A percentile compares a stretch with the other conserved stretches of the same genome.
phyloP scores from a whole-genome alignment of 257 asterid genomes.

The Plantago ovata region DNA sequence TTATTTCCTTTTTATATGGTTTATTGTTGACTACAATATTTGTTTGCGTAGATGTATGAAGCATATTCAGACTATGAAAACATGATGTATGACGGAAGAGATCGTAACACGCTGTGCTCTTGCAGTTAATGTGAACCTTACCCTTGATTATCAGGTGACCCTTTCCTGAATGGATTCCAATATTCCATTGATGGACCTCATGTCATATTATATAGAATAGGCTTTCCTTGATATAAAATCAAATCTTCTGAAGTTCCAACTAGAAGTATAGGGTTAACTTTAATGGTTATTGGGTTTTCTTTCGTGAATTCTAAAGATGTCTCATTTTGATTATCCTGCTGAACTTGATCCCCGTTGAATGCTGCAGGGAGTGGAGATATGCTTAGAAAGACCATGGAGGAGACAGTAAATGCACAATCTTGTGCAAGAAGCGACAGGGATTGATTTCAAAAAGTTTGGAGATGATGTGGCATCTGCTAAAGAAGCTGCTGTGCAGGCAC shows the following conservation, averaged over 20 bases:
- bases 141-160: conserved; percentile 82
- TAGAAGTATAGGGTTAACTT: neutral
- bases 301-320: conserved; percentile 10
- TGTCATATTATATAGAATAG: neutral
- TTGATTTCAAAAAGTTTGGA: conserved; percentile 60
- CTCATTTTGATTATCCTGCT: neutral
- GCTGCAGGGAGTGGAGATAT: conserved; percentile 71
- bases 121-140: conserved; percentile 78
- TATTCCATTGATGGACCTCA: conserved; percentile 5
- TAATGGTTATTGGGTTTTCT: neutral
- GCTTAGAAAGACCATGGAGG: conserved; percentile 97
- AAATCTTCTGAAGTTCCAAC: neutral
- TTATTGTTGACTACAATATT: conserved; percentile 14
- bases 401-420: conserved; percentile 96
- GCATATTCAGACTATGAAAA: conserved; percentile 95
- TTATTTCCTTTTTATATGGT: conserved; percentile 3
- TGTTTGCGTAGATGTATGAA: conserved; percentile 71
- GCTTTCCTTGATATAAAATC: neutral
- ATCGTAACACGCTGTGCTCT: conserved; percentile 80
- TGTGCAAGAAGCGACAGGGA: conserved; percentile 81
- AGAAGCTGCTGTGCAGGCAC: conserved; percentile 44
- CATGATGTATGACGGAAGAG: conserved; percentile 96
- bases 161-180: neutral
- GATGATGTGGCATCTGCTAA: conserved; percentile 63
- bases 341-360: conserved; percentile 3